phyloP scores from a whole-genome alignment of 495 filamentous ascomycete species.

The Penicillium chermesinum region DNA sequence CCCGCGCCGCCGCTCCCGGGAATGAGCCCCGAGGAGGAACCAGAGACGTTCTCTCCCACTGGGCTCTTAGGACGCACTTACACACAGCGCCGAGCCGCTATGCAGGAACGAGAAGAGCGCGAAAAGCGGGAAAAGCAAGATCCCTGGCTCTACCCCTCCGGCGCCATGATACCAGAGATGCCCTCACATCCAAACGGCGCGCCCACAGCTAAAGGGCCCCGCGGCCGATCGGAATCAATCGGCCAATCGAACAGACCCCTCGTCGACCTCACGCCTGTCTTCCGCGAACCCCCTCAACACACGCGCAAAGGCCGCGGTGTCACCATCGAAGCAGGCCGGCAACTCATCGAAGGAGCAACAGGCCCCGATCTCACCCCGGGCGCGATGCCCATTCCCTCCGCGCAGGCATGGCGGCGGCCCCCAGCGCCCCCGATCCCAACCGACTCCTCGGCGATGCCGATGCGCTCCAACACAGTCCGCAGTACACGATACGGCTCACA shows the following conservation, averaged over 20 bases:
- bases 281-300: constrained; percentile 69
- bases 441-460: constrained; percentile 11
- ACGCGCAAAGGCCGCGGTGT: constrained; percentile 63
- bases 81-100: constrained; percentile 52
- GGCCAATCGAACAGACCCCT: constrained; percentile 55
- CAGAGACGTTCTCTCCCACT: constrained; percentile 47
- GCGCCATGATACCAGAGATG: constrained; percentile 19
- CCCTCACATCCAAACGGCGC: background rate
- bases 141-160: constrained; percentile 11
- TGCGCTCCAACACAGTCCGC: constrained; percentile 29
- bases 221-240: constrained; percentile 34
- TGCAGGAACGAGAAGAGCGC: constrained; percentile 49
- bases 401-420: constrained; percentile 48
- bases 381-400: constrained; percentile 46
- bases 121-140: constrained; percentile 30
- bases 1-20: constrained; percentile 11
- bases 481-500: constrained; percentile 20
- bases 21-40: constrained; percentile 23
- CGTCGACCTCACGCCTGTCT: constrained; percentile 70
- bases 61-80: constrained; percentile 62
- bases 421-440: constrained; percentile 14
- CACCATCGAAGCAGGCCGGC: constrained; percentile 51
- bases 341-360: constrained; percentile 64
- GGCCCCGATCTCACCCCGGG: constrained; percentile 39
- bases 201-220: constrained; percentile 7